Conservation (phyloP, 352 stramenopile species). For the Saprolegnia parasitica region DNA sequence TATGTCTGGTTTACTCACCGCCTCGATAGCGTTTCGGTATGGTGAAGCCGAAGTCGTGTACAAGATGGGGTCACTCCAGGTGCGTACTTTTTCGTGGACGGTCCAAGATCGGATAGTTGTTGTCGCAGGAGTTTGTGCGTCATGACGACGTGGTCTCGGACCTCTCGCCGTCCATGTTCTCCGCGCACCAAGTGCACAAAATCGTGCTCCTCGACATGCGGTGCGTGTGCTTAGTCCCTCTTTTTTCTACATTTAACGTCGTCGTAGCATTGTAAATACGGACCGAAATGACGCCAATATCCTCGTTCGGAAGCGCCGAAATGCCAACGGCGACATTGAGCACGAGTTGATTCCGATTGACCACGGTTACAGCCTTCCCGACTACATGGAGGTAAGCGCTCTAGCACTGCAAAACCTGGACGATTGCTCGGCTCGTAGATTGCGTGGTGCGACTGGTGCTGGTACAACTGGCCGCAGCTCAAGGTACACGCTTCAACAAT, state of each 20-base stretch:
- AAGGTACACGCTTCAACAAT: constrained; percentile 14
- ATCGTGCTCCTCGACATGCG: constrained; percentile 98
- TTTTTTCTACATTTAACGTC: not conserved
- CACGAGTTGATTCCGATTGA: constrained; percentile 98
- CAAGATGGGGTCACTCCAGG: constrained; percentile 95
- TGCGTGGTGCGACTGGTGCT: constrained; percentile 98
- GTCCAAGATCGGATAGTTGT: not conserved
- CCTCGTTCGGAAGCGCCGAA: constrained; percentile 84
- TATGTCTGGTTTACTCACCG: not conserved
- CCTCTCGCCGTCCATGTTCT: constrained; percentile 87
- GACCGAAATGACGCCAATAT: constrained; percentile 98
- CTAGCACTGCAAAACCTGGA: not conserved
- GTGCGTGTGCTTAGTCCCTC: not conserved
- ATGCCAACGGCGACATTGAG: constrained; percentile 46
- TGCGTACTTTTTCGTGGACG: not conserved
- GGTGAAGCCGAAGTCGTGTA: constrained; percentile 53
- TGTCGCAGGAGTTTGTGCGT: constrained; percentile 83
- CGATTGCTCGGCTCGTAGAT: constrained; percentile 44
- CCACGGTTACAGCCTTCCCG: constrained; percentile 96
- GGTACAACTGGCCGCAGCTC: constrained; percentile 96
- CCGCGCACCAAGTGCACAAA: constrained; percentile 93
- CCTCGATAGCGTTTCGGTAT: constrained; percentile 59
- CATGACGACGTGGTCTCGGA: constrained; percentile 94
- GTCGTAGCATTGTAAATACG: constrained; percentile 87
- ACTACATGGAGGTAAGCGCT: constrained; percentile 74